These are phyloP conservation scores for Megacollybia marginata DNA, from an alignment of 768 basidiomycete genomes.

Conservation along the genomic window DNA sequence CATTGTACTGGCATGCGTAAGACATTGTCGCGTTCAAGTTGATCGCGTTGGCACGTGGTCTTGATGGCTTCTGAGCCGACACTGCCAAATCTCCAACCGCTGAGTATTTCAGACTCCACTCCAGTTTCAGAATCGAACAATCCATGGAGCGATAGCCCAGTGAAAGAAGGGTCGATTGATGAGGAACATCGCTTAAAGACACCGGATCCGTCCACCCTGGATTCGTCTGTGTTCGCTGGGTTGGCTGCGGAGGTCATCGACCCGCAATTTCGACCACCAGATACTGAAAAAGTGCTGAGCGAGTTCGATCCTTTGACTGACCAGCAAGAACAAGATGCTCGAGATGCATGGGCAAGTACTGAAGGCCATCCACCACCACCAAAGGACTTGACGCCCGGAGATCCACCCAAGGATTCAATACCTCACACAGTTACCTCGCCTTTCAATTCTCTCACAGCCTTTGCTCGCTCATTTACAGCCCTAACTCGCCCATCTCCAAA, in stretches of 20 bases:
- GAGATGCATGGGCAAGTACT: slow-evolving; percentile 56
- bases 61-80: too few relatives aligned
- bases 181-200: slow-evolving; percentile 21
- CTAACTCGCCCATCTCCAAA: slow-evolving; percentile 46
- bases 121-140: background rate
- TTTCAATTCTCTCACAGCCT: slow-evolving; percentile 58
- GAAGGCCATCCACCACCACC: slow-evolving; percentile 56
- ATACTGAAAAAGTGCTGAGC: slow-evolving; percentile 36
- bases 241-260: slow-evolving; percentile 10
- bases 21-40: too few relatives aligned
- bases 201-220: slow-evolving; percentile 37
- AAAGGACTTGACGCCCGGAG: slow-evolving; percentile 15
- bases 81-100: too few relatives aligned
- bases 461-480: slow-evolving; percentile 56
- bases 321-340: slow-evolving; percentile 50
- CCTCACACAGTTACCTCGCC: slow-evolving; percentile 19
- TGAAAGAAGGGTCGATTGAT: background rate
- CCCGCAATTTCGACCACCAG: slow-evolving; percentile 8
- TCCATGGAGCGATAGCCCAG: background rate
- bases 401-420: slow-evolving; percentile 28
- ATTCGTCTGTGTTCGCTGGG: slow-evolving; percentile 31
- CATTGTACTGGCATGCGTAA: too few relatives aligned
- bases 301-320: slow-evolving; percentile 67
- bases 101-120: too few relatives aligned
- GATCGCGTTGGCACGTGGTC: too few relatives aligned